Evolutionary conservation across 176 grass and related monocot genomes (phyloP).

Genomic region (Elymus sibiricus): DNA sequence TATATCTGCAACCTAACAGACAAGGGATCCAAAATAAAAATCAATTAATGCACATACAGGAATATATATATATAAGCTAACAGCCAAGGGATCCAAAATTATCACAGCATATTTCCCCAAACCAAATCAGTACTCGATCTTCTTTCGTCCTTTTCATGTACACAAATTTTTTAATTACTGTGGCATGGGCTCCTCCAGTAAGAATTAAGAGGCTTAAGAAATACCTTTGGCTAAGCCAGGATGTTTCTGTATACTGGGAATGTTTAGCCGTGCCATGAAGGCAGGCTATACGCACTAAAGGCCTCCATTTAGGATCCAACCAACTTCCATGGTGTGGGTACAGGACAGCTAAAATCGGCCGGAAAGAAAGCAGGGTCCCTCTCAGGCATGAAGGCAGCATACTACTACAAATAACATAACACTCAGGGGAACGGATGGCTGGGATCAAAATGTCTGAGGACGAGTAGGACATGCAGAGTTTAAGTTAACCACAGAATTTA

Average conservation of each 20-base stretch:
- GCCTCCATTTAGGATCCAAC: conserved; percentile 33
- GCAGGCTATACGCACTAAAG: conserved; percentile 21
- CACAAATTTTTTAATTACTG: neutral
- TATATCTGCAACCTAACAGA: neutral
- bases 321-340: conserved; percentile 21
- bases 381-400: conserved; percentile 31
- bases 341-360: conserved; percentile 24
- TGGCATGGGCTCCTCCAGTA: neutral
- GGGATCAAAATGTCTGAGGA: neutral
- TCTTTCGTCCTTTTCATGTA: neutral
- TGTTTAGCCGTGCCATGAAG: neutral
- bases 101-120: neutral
- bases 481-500: neutral
- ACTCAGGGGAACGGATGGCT: neutral
- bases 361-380: conserved; percentile 11
- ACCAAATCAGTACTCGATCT: neutral
- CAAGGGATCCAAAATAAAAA: too few relatives aligned
- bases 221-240: conserved; percentile 32
- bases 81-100: neutral
- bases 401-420: conserved; percentile 36
- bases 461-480: neutral
- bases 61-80: too few relatives aligned
- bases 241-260: conserved; percentile 15
- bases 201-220: conserved; percentile 30
- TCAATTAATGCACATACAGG: too few relatives aligned